Base-by-base conservation (phyloP, 106 monocot species). In the Allium fistulosum region DNA sequence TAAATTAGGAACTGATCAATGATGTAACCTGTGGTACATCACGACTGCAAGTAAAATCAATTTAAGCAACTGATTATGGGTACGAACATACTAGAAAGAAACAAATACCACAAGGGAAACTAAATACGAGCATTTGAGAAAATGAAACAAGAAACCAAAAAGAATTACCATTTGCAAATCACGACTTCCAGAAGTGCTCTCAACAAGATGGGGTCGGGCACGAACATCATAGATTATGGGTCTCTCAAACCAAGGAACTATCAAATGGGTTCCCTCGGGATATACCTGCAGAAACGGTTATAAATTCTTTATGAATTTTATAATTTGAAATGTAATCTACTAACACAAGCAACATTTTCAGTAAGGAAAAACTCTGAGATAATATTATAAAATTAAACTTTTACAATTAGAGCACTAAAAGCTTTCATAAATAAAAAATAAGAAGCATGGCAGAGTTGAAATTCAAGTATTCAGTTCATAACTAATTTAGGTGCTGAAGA, bases 241-340 rank as follows among this genome's bases (percentile, higher is more conserved):
- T 26, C 74, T 74, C 74, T 74, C 74, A 11, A 74, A 74, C 74
- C 74, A 74, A 26, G 74, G 74, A n/a, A 74, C 59, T 4, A 74
- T 67, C 7, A 74, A 59, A 67, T 74, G 74, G 37, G 74, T 74
- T 49, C 74, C 74, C 51, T 74, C 74, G 48, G 74, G 74, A 67
- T 74, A 74, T 50, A 74, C 74, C 74, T 75, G 66, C 66, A 74
- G 1, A 67, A 55, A 55, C 11, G 5, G 37, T 37, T 37, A 55
- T 26, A 27, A 51, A 15, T 51, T 16, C 49, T 17, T 17, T 49
- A 48, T 49, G 9, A 17, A 10, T 49, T 10, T 1, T 49, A 48
- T 49, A 65, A 46, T 18, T 65, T 48, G 45, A 49, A 10, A 65
- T 65, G 49, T 49, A 49, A 49, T 2, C 12, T 4, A 16, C 11